Evolutionary conservation across 2,329 filamentous ascomycete species (phyloP), one percentile per base, ranked within the genome.

Genomic region (Verticillium nonalfalfae): DNA sequence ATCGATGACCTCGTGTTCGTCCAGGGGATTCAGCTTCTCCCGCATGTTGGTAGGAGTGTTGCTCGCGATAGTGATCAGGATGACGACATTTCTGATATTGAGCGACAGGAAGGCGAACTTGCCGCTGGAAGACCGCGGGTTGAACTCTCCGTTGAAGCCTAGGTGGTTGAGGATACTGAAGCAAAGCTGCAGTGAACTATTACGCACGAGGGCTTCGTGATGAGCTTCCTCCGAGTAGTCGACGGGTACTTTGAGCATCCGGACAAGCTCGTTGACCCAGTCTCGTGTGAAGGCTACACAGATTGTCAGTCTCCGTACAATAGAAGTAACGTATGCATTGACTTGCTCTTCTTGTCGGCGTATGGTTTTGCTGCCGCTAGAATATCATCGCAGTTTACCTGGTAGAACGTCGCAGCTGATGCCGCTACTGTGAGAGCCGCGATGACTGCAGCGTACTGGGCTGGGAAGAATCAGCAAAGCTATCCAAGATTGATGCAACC

Each of bases 221-320:
- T 85, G 83, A 1, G 85, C 78, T 63, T 96, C 91, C 57, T 90
- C 84, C 0, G 91, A 90, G 70, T 93, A 96, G 75, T 98, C 94
- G 57, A 93, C 85, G 58, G 88, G 86, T 35, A 91, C 81, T 64
- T 88, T 89, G 59, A 93, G 78, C 61, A 90, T 85, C 50, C 85
- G 81, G 59, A 91, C 86, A 13, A 93, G 78, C 65, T 90, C 87
- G 50, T 79, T 81, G 59, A 90, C 77, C 79, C 88, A 87, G 62
- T 87, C 80, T 52, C 81, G 79, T 59, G 85, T 78, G 65, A 90
- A 86, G 58, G 82, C 84, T 87, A 56, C 10, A 10, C 21, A 52
- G 38, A 14, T 21, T 3, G 31, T 34, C n/a, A 52, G 45, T 7
- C 35, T 14, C 33, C 4, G 3, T 9, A 13, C 4, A 10, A 2